A percentile compares a stretch with the other conserved stretches of the same genome.
These are phyloP conservation scores for Phylloporus sp. DNA, from an alignment of 1,284 basidiomycete species.

Conservation along the genomic window DNA sequence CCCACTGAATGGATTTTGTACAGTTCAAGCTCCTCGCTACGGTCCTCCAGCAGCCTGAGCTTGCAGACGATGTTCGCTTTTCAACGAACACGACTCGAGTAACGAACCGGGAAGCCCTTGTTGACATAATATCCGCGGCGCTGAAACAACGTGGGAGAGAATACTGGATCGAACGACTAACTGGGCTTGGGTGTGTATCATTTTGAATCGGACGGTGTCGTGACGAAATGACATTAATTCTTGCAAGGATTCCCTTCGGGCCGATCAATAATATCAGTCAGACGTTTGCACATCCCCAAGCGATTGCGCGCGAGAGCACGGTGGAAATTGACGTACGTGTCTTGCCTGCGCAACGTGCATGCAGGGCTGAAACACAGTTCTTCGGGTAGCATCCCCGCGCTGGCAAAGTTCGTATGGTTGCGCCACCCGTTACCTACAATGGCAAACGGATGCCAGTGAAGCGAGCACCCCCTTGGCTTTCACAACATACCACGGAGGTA, in stretches of 20 bases:
- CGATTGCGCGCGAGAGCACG: conserved; percentile 66
- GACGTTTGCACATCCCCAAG: conserved; percentile 93
- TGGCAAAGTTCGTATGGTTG: conserved; percentile 87
- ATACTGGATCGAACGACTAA: conserved; percentile 79
- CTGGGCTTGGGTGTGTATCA: conserved; percentile 72
- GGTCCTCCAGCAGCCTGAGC: conserved; percentile 65
- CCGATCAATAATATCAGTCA: conserved; percentile 93
- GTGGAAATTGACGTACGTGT: conserved; percentile 67
- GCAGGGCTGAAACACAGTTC: conserved; percentile 16
- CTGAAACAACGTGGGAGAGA: conserved; percentile 67
- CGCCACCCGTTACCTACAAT: conserved; percentile 89
- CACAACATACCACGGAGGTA: conserved; percentile 84
- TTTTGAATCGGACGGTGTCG: conserved; percentile 13
- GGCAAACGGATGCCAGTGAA: conserved; percentile 80
- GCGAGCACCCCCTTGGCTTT: conserved; percentile 84
- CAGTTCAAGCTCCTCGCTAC: conserved; percentile 76
- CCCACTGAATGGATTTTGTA: conserved; percentile 18
- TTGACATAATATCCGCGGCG: conserved; percentile 74
- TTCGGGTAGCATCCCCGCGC: conserved; percentile 71
- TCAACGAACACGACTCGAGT: conserved; percentile 81
- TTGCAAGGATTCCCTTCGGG: conserved; percentile 82
- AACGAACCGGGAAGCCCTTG: conserved; percentile 74
- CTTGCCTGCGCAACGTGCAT: conserved; percentile 24
- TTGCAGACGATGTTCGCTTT: conserved; percentile 70
- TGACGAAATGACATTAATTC: conserved; percentile 16